Evolutionary conservation across 176 grass and related monocot genomes (phyloP), one percentile per base, ranked within the genome.

Genomic region (Bromus sterilis): DNA sequence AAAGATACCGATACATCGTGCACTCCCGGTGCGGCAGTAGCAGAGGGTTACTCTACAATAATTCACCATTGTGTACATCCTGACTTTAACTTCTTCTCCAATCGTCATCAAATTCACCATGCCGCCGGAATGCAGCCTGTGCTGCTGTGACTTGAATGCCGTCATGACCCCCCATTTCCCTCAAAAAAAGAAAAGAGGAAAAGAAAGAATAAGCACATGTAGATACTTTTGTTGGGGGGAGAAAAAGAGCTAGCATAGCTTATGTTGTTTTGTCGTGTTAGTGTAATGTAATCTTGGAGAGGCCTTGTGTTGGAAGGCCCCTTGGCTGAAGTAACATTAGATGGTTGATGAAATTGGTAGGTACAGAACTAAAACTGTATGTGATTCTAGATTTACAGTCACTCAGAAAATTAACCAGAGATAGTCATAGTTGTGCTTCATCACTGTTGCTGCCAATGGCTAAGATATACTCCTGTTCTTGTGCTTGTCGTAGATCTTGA

Each of bases 291-390:
- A n/a, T 82, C 63, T 23, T 63, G 14, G 81, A 80, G 69, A 85
- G 71, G 82, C 64, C 82, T 85, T 82, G 41, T 82, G 83, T 40
- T 78, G 25, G 76, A 89, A 65, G 87, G 78, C 83, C 87, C 72
- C 73, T 42, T 43, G 56, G 61, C 69, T 57, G 71, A 85, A 81
- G 51, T 71, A 71, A 77, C 72, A 71, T 37, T 77, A 85, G 82
- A 66, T 82, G 71, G 63, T 66, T 77, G 43, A 57, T 81, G 48
- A 32, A 77, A 71, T 77, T 63, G 16, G 33, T 77, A 71, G 61
- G 51, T 34, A 40, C n/a, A 61, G 49, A 69, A 42, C 37, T 18
- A 49, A 31, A 57, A 72, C 7, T 56, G 44, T 42, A 68, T 57
- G 82, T 67, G 60, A 14, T 71, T 34, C 44, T 82, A 14, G 65